A percentile compares a stretch with the other conserved stretches of the same genome.
These are phyloP conservation scores for Coelastrella sp. DNA, from an alignment of 139 green algal species.

Conservation along the genomic window DNA sequence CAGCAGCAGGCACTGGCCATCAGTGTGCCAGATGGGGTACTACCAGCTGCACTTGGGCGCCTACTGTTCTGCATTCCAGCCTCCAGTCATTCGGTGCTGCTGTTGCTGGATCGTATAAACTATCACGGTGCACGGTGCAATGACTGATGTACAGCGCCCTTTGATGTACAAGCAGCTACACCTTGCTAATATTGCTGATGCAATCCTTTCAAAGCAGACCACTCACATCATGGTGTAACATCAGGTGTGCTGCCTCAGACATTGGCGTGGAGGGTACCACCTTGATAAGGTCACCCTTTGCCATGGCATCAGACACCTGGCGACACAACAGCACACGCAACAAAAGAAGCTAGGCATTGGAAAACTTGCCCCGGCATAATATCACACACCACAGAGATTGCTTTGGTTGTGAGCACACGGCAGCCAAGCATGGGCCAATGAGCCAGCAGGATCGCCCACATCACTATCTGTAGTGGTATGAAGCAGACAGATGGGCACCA, in stretches of 20 bases:
- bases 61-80: background rate
- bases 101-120: background rate
- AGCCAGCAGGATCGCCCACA: too few relatives aligned
- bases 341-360: background rate
- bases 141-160: background rate
- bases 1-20: background rate
- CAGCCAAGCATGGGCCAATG: too few relatives aligned
- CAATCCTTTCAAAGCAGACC: background rate
- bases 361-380: background rate
- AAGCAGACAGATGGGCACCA: too few relatives aligned
- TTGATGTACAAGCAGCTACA: background rate
- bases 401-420: too few relatives aligned
- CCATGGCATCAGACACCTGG: slow-evolving; percentile 55
- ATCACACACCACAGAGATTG: too few relatives aligned
- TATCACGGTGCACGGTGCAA: too few relatives aligned
- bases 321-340: background rate
- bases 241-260: slow-evolving; percentile 40
- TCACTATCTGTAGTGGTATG: too few relatives aligned
- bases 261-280: slow-evolving; percentile 17
- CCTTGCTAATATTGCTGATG: background rate
- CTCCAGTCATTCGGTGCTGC: background rate
- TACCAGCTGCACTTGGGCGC: background rate
- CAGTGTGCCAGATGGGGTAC: background rate
- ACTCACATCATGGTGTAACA: slow-evolving; percentile 45
- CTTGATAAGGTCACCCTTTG: slow-evolving; percentile 33